Base-by-base conservation (phyloP, 768 basidiomycete genomes). In the Terana coerulea region DNA sequence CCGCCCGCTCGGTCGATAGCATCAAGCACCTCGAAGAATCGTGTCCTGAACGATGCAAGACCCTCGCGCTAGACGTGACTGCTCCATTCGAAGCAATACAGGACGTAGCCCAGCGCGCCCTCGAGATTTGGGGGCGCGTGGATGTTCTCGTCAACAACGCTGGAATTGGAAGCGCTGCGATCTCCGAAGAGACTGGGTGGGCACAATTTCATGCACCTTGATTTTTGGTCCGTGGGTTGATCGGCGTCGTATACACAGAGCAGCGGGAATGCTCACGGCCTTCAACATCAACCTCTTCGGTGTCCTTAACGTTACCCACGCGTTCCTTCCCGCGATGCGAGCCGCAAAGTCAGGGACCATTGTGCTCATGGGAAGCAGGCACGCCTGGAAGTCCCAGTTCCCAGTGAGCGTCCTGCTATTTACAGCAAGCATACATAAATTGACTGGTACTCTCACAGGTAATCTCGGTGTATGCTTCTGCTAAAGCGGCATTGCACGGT, bases 11-110 rank as follows among this genome's bases (percentile, higher is more conserved):
- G 17, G 48, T 71, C 0, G 66, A 71, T 24, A 76, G 72, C 47
- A 69, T 79, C 12, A 29, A 36, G 28, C 43, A 58, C 15, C 55
- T 60, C 8, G 55, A 64, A 7, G n/a, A n/a, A n/a, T n/a, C n/a
- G n/a, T n/a, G n/a, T n/a, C 61, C 62, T 21, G 64, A 64, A 17
- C 26, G 12, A 8, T 54, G 53, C 42, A 50, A 61, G 14, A 65
- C 71, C 2, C 51, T 81, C 5, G 66, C 75, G 50, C 66, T 86
- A 0, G 83, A 86, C 59, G 71, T 86, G 1, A 73, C 76, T 1
- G 67, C 70, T 25, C 71, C 72, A 5, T 69, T 70, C 17, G 67
- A 70, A 6, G 44, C 33, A 15, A 62, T 62, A 3, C 49, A 54
- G 5, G 72, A 67, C 22, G 67, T 75, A 10, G 57, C 51, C 2